Percentiles rank a stretch among this genome's conserved stretches.
These are phyloP conservation scores for Incumbomyces lentus DNA, from an alignment of 2,329 filamentous ascomycete species.

Conservation along the genomic window DNA sequence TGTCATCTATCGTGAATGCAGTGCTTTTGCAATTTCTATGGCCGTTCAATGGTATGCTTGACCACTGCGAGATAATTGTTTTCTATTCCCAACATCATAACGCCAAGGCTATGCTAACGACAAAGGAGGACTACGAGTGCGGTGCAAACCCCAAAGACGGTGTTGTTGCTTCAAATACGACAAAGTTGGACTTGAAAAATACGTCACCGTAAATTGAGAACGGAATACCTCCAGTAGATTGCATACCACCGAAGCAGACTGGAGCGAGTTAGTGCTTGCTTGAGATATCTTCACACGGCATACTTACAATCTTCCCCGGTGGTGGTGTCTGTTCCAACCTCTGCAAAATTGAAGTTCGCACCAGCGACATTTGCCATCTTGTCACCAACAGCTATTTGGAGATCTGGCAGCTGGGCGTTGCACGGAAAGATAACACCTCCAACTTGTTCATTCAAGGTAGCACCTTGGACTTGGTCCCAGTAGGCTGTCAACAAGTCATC, in stretches of 20 bases:
- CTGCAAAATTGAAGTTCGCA: conserved; percentile 45
- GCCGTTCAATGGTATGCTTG: too few relatives aligned
- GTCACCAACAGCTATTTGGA: conserved; percentile 45
- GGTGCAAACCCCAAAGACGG: conserved; percentile 44
- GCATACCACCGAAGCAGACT: conserved; percentile 51
- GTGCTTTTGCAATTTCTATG: too few relatives aligned
- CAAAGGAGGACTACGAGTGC: conserved; percentile 21
- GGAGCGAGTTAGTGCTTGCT: conserved; percentile 12
- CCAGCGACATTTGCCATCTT: conserved; percentile 45
- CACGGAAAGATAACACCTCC: conserved; percentile 52
- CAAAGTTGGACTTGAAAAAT: conserved; percentile 50
- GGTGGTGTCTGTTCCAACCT: conserved; percentile 35
- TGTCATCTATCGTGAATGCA: too few relatives aligned
- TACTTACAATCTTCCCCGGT: conserved; percentile 32
- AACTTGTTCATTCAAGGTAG: conserved; percentile 34
- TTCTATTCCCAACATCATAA: not conserved
- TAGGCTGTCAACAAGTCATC: conserved; percentile 48
- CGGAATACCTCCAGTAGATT: conserved; percentile 45
- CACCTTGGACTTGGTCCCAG: conserved; percentile 46
- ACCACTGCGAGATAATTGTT: too few relatives aligned
- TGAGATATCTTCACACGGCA: not conserved
- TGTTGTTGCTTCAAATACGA: conserved; percentile 46
- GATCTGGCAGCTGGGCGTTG: conserved; percentile 41
- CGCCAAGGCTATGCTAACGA: conserved; percentile 8
- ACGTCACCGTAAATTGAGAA: conserved; percentile 52